These are phyloP conservation scores for Suillus subluteus DNA, from an alignment of 768 basidiomycete genomes.

Conservation along the genomic window DNA sequence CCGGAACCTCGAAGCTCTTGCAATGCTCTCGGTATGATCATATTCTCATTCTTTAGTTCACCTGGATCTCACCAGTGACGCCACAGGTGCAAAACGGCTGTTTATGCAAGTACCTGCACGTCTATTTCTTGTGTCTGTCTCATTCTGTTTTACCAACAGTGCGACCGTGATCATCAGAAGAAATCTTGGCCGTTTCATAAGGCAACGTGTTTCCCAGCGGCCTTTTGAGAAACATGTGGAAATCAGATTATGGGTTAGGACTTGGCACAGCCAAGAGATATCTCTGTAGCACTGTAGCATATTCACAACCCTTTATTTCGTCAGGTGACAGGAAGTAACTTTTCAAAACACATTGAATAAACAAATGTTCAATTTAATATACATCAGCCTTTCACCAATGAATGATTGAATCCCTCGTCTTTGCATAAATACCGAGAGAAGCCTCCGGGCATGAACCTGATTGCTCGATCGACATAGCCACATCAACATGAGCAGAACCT, in stretches of 20 bases:
- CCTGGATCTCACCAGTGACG: background rate
- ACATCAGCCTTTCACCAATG: background rate
- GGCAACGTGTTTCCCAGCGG: slow-evolving; percentile 34
- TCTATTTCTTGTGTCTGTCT: background rate
- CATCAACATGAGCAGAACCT: background rate
- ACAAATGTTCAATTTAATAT: background rate
- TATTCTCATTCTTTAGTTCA: background rate
- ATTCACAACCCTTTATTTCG: background rate
- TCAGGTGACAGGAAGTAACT: background rate
- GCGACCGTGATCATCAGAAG: slow-evolving; percentile 40
- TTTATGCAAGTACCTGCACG: slow-evolving; percentile 40
- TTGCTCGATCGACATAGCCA: background rate
- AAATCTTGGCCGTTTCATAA: slow-evolving; percentile 42
- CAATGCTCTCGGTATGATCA: slow-evolving; percentile 34
- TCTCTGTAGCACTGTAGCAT: background rate
- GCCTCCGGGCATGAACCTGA: background rate
- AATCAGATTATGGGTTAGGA: background rate
- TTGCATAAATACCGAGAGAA: background rate
- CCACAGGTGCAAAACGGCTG: slow-evolving; percentile 44
- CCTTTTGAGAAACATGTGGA: slow-evolving; percentile 28
- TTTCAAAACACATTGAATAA: background rate
- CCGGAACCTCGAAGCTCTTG: slow-evolving; percentile 34
- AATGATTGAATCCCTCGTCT: background rate
- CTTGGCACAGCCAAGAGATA: background rate
- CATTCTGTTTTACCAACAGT: slow-evolving; percentile 27